These are phyloP conservation scores for Leishmania turanica DNA, from an alignment of 208 protist genomes.

Conservation along the genomic window DNA sequence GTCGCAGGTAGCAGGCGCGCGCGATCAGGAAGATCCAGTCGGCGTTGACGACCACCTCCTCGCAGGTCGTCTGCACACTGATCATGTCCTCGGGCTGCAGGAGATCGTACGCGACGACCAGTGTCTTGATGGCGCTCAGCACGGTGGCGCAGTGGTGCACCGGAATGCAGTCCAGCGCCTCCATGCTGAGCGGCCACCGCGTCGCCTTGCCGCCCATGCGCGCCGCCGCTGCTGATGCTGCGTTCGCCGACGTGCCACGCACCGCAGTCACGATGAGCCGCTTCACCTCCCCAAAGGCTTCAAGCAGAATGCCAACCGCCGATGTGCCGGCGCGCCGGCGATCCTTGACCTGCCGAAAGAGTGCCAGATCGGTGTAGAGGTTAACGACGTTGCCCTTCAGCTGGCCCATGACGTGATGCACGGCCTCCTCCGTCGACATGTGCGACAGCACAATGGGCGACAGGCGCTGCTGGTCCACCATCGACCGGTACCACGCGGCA, in stretches of 20 bases:
- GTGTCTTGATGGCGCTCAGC: slow-evolving; percentile 78
- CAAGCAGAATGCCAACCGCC: slow-evolving; percentile 73
- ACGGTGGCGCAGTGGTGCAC: slow-evolving; percentile 74
- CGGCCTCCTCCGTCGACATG: slow-evolving; percentile 61
- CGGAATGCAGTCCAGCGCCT: slow-evolving; percentile 71
- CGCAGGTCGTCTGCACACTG: slow-evolving; percentile 46
- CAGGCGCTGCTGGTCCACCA: slow-evolving; percentile 66
- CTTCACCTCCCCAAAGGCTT: slow-evolving; percentile 84
- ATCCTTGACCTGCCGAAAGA: slow-evolving; percentile 84
- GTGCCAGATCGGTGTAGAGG: slow-evolving; percentile 81
- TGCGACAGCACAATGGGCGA: slow-evolving; percentile 68
- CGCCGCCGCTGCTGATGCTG: slow-evolving; percentile 7
- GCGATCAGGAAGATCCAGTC: slow-evolving; percentile 86
- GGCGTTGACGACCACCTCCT: slow-evolving; percentile 85
- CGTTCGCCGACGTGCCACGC: slow-evolving; percentile 29
- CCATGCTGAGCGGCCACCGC: slow-evolving; percentile 77
- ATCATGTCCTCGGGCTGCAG: slow-evolving; percentile 51
- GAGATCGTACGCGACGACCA: slow-evolving; percentile 85
- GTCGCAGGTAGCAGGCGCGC: slow-evolving; percentile 66
- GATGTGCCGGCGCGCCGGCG: slow-evolving; percentile 53
- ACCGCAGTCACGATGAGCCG: slow-evolving; percentile 58
- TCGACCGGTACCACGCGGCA: slow-evolving; percentile 39
- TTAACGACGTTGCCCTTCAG: slow-evolving; percentile 90
- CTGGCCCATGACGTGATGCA: slow-evolving; percentile 79
- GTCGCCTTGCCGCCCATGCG: slow-evolving; percentile 24